phyloP scores from a whole-genome alignment of 2,329 filamentous ascomycete genomes.

The Didymella sp. region DNA sequence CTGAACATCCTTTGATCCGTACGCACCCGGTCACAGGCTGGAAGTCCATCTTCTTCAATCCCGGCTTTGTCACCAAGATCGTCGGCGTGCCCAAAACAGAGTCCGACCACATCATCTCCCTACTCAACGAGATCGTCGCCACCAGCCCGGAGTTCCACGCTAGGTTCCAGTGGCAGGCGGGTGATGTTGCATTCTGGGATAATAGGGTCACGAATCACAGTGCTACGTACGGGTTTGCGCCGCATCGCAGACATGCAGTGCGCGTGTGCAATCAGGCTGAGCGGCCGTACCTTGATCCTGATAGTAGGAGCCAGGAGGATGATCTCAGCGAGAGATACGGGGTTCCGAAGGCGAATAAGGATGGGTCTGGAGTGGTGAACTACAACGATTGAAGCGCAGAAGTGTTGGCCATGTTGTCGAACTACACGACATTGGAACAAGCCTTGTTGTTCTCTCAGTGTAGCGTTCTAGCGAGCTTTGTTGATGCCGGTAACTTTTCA shows the following conservation, averaged over 20 bases:
- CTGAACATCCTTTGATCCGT: constrained; percentile 64
- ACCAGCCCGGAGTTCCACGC: constrained; percentile 73
- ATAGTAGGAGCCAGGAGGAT: constrained; percentile 62
- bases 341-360: constrained; percentile 61
- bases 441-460: too few species aligned
- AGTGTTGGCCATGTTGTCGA: too few species aligned
- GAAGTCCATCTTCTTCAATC: constrained; percentile 67
- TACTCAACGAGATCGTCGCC: constrained; percentile 62
- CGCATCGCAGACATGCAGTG: constrained; percentile 63
- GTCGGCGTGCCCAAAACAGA: constrained; percentile 65
- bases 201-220: constrained; percentile 66
- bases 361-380: constrained; percentile 62
- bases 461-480: too few species aligned
- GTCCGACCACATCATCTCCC: constrained; percentile 59
- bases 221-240: constrained; percentile 64
- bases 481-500: too few species aligned
- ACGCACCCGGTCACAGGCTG: constrained; percentile 68
- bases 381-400: constrained; percentile 58
- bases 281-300: constrained; percentile 53
- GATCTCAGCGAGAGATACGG: constrained; percentile 58
- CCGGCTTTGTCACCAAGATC: constrained; percentile 64
- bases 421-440: too few species aligned
- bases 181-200: constrained; percentile 73
- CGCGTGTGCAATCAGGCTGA: constrained; percentile 58
- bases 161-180: constrained; percentile 68